A percentile compares a stretch with the other conserved stretches of the same genome.
phyloP scores from a whole-genome alignment of 2,329 filamentous ascomycete genomes.

The Phialophora tarda region DNA sequence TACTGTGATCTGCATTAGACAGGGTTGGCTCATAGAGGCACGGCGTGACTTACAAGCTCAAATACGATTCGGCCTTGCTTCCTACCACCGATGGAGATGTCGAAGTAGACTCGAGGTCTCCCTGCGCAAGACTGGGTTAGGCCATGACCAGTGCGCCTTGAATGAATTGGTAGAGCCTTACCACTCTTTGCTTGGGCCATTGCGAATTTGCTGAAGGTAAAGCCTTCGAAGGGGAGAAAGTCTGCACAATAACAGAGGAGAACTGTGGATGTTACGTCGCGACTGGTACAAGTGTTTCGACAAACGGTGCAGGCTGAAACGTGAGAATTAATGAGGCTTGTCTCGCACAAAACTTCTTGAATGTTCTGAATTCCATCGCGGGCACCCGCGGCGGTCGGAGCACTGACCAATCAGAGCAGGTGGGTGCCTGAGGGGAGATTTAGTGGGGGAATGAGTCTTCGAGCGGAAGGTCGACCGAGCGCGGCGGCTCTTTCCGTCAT shows the following conservation, averaged over 20 bases:
- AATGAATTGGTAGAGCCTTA: constrained; percentile 19
- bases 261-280: not conserved
- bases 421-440: constrained; percentile 27
- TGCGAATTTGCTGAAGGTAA: not conserved
- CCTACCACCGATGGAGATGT: constrained; percentile 79
- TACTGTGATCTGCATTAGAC: constrained; percentile 34
- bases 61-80: constrained; percentile 80
- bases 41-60: constrained; percentile 68
- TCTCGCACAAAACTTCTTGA: constrained; percentile 33
- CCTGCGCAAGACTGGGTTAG: constrained; percentile 46
- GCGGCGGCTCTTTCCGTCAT: not conserved
- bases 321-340: not conserved
- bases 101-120: constrained; percentile 88
- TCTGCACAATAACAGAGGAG: not conserved
- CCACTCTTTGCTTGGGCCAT: constrained; percentile 33
- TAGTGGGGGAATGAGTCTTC: constrained; percentile 7
- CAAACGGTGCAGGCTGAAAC: not conserved
- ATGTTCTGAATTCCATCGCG: constrained; percentile 27
- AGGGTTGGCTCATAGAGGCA: not conserved
- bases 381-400: constrained; percentile 16
- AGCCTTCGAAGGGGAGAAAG: not conserved
- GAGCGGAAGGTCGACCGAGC: constrained; percentile 21
- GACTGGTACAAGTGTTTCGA: not conserved
- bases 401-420: constrained; percentile 22
- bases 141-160: not conserved